Conservation (phyloP, 179 eudicot genomes). For the Carnegiea gigantea region DNA sequence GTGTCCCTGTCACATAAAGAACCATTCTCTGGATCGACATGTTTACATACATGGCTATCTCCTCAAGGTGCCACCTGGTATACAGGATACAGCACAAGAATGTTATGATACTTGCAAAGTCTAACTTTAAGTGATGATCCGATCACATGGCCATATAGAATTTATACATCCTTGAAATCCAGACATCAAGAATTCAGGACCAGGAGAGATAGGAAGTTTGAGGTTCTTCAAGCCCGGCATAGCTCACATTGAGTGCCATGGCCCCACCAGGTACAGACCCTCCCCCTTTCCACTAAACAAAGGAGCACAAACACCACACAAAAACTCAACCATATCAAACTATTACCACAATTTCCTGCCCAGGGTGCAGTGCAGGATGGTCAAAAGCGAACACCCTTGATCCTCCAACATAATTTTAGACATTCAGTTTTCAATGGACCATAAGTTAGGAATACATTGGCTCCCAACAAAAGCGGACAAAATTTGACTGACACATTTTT, state of each 20-base stretch:
- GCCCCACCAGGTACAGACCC: too few species aligned
- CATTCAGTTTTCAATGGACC: neutral
- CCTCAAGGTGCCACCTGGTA: neutral
- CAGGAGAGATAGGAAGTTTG: neutral
- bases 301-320: too few species aligned
- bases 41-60: too few species aligned
- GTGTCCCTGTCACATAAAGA: neutral
- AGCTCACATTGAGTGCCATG: too few species aligned
- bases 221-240: neutral
- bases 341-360: too few species aligned
- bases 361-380: too few species aligned
- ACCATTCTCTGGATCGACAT: neutral
- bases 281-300: too few species aligned
- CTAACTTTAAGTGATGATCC: neutral
- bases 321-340: too few species aligned
- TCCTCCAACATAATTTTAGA: neutral
- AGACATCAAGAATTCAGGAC: neutral
- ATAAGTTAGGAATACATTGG: too few species aligned
- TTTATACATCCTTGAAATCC: neutral
- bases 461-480: too few species aligned
- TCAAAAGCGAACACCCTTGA: too few species aligned
- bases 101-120: neutral
- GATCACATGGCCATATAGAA: neutral
- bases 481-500: too few species aligned
- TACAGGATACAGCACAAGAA: neutral